phyloP scores from a whole-genome alignment of 345 rosid genomes.

The Gossypium herbaceum region DNA sequence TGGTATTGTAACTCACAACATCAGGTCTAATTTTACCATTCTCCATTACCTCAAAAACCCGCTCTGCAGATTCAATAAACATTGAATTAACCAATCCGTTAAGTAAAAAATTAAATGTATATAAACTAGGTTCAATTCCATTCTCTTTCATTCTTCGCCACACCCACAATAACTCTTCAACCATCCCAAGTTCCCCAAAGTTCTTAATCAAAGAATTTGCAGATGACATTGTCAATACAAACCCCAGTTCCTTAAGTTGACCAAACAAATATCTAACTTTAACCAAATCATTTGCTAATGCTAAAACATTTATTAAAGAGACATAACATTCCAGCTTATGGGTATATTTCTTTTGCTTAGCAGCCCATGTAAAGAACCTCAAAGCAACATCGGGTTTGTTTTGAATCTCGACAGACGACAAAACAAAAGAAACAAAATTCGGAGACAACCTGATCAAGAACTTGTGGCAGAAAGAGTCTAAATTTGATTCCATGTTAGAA shows the following conservation, averaged over 20 bases:
- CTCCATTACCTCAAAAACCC: slow-evolving; percentile 74
- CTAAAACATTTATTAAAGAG: slow-evolving; percentile 58
- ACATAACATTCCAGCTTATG: slow-evolving; percentile 71
- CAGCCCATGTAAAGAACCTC: slow-evolving; percentile 52
- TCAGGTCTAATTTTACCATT: slow-evolving; percentile 62
- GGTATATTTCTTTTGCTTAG: slow-evolving; percentile 63
- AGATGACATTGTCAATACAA: slow-evolving; percentile 44
- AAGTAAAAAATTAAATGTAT: slow-evolving; percentile 65
- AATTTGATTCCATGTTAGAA: slow-evolving; percentile 57
- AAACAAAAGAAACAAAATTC: slow-evolving; percentile 56
- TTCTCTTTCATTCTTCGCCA: slow-evolving; percentile 90
- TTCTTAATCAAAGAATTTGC: slow-evolving; percentile 72
- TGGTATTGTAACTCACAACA: slow-evolving; percentile 67
- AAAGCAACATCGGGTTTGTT: slow-evolving; percentile 44
- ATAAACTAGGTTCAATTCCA: slow-evolving; percentile 71
- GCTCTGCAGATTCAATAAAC: slow-evolving; percentile 74
- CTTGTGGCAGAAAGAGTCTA: slow-evolving; percentile 48
- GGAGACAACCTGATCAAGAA: slow-evolving; percentile 66
- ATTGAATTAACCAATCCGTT: slow-evolving; percentile 66
- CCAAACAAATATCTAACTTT: slow-evolving; percentile 42
- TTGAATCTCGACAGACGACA: slow-evolving; percentile 45
- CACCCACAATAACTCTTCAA: slow-evolving; percentile 87
- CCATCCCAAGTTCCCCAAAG: slow-evolving; percentile 82
- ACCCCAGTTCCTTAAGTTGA: slow-evolving; percentile 41
- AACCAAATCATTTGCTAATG: slow-evolving; percentile 39